phyloP scores from a whole-genome alignment of 805 yeast species.

The Metschnikowia reukaufii region DNA sequence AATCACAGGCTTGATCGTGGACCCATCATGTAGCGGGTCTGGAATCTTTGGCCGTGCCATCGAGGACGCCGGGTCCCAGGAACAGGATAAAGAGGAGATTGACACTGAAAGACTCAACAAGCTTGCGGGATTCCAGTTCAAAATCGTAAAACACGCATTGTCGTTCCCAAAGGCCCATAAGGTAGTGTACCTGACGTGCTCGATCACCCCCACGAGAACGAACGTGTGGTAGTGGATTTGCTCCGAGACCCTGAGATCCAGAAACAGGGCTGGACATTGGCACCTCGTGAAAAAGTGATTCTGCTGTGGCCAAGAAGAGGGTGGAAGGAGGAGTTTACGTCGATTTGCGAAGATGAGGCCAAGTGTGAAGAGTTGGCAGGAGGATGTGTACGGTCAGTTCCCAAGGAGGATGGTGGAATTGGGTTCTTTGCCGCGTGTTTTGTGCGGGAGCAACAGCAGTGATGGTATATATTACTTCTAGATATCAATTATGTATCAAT shows the following conservation, averaged over 20 bases:
- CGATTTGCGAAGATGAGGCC: conserved; percentile 42
- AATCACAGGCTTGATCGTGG: conserved; percentile 82
- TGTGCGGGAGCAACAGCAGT: conserved; percentile 35
- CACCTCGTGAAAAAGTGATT: conserved; percentile 58
- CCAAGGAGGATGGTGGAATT: conserved; percentile 94
- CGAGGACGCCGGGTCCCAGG: conserved; percentile 47
- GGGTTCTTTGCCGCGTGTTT: conserved; percentile 97
- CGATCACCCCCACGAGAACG: conserved; percentile 94
- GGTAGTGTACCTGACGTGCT: conserved; percentile 93
- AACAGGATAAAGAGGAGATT: conserved; percentile 42
- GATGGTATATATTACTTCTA: background rate
- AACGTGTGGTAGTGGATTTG: conserved; percentile 81
- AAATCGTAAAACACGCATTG: conserved; percentile 86
- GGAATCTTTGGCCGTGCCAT: conserved; percentile 92
- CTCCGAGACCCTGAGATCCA: conserved; percentile 65
- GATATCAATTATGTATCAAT: too few species aligned
- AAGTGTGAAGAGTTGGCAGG: conserved; percentile 56
- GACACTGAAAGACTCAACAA: conserved; percentile 63
- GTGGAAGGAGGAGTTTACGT: conserved; percentile 59
- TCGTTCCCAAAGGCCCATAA: conserved; percentile 71
- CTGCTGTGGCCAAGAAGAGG: conserved; percentile 92
- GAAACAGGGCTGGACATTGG: conserved; percentile 72
- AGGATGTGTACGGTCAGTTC: conserved; percentile 83
- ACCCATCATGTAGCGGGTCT: conserved; percentile 97
- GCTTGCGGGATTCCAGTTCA: conserved; percentile 82